Conservation (phyloP, 148 eudicot species). For the Fagopyrum tataricum region DNA sequence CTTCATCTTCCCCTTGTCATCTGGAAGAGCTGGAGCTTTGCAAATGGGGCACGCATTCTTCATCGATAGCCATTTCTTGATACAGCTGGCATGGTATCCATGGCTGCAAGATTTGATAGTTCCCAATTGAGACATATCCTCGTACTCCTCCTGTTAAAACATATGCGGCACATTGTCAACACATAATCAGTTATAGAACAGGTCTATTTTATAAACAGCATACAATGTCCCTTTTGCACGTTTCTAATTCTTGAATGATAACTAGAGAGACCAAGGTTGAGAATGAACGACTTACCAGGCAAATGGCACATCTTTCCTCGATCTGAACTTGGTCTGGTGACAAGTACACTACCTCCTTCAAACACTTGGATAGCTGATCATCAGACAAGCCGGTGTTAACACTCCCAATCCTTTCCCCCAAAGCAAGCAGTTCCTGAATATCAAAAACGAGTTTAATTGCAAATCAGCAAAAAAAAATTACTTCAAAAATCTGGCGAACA, state of each 20-base stretch:
- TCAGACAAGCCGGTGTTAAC: constrained; percentile 37
- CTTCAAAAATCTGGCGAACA: background rate
- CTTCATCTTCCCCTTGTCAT: constrained; percentile 24
- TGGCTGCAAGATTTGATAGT: constrained; percentile 58
- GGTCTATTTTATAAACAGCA: too few species aligned
- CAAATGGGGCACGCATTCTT: constrained; percentile 86
- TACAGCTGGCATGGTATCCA: constrained; percentile 71
- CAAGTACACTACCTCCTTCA: constrained; percentile 14
- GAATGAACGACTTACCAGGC: constrained; percentile 3
- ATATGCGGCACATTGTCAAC: too few species aligned
- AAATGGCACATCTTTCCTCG: constrained; percentile 7
- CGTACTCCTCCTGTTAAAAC: constrained; percentile 59
- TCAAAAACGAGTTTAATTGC: background rate
- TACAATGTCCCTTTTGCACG: too few species aligned
- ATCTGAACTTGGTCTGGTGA: background rate
- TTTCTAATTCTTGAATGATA: too few species aligned
- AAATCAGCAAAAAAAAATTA: background rate
- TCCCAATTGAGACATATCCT: constrained; percentile 66
- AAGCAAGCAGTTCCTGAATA: constrained; percentile 34
- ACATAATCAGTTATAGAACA: too few species aligned
- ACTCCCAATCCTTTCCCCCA: constrained; percentile 40
- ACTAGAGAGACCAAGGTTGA: too few species aligned
- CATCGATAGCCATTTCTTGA: constrained; percentile 69
- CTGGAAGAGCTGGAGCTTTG: constrained; percentile 64
- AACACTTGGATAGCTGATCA: constrained; percentile 22